phyloP scores from a whole-genome alignment of 495 filamentous ascomycete species.

The Annulohypoxylon stygium region DNA sequence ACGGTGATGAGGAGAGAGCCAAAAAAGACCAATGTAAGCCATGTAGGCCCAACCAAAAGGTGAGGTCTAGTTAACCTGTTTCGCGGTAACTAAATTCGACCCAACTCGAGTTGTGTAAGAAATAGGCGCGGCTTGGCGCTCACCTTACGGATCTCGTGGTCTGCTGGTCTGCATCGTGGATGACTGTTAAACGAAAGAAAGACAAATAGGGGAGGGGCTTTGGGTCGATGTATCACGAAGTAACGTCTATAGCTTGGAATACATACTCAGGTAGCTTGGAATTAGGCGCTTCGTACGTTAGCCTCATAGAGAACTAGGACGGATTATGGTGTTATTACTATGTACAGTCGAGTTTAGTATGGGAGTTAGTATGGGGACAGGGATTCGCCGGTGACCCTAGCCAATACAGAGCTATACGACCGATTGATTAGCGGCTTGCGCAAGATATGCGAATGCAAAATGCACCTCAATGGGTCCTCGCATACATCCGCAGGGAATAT shows the following conservation, averaged over 20 bases:
- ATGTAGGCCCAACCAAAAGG: slow-evolving; percentile 3
- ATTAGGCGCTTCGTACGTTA: slow-evolving; percentile 29
- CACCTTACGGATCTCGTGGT: slow-evolving; percentile 7
- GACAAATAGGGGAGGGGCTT: slow-evolving; percentile 1
- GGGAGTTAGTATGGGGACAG: slow-evolving; percentile 14
- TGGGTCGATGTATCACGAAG: slow-evolving; percentile 21
- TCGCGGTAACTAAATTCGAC: slow-evolving; percentile 1
- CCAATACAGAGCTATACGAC: slow-evolving; percentile 35
- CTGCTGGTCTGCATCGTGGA: slow-evolving; percentile 3
- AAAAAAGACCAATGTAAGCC: neutral
- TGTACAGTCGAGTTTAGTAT: too few relatives aligned
- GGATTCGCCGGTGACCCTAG: slow-evolving; percentile 37
- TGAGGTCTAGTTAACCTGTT: slow-evolving; percentile 6
- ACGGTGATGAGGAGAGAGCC: slow-evolving; percentile 2
- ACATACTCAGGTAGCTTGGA: neutral
- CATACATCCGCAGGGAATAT: slow-evolving; percentile 21
- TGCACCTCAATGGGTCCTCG: slow-evolving; percentile 43
- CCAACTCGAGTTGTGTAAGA: neutral
- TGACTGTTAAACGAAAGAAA: slow-evolving; percentile 1
- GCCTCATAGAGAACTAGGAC: slow-evolving; percentile 30
- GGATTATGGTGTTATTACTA: slow-evolving; percentile 21
- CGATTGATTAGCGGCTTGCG: slow-evolving; percentile 40
- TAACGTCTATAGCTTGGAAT: slow-evolving; percentile 12
- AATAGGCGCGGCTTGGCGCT: slow-evolving; percentile 17
- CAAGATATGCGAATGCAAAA: slow-evolving; percentile 46